Evolutionary conservation across 768 basidiomycete genomes (phyloP).

Genomic region (Leccinum sublutescens): DNA sequence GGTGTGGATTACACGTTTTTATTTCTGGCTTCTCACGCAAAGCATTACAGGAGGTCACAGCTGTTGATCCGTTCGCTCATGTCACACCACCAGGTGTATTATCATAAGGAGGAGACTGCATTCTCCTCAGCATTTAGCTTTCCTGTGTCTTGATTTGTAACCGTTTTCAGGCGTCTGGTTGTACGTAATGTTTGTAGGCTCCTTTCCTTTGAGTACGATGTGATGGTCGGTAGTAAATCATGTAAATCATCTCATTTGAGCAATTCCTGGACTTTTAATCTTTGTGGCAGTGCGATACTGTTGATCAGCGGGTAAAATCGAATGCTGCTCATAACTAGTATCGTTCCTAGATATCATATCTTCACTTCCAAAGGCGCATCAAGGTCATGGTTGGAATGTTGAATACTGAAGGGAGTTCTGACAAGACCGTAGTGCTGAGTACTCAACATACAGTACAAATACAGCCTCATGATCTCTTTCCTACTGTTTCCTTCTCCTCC

Average conservation of each 20-base stretch:
- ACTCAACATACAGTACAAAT: no score
- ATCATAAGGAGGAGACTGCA: not conserved
- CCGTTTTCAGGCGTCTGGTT: not conserved
- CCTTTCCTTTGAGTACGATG: not conserved
- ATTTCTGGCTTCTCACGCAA: not conserved
- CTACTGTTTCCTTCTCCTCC: no score
- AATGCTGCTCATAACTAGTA: no score
- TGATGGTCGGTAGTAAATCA: not conserved
- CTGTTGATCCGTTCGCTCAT: constrained; percentile 16
- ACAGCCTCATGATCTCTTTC: no score
- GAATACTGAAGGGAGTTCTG: no score
- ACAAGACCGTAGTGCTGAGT: no score
- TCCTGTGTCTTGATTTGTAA: not conserved
- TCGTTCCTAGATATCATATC: no score
- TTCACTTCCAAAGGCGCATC: no score
- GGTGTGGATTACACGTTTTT: not conserved
- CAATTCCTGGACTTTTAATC: no score
- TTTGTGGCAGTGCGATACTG: no score
- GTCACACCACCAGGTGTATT: not conserved
- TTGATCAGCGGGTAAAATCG: no score
- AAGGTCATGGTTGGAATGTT: no score
- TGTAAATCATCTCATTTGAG: not conserved
- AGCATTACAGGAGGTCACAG: constrained; percentile 1
- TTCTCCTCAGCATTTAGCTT: not conserved
- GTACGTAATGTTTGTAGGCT: not conserved